A percentile compares a stretch with the other conserved stretches of the same genome.
Conservation (phyloP, 805 yeast genomes). For the Phaffomyces antillensis region DNA sequence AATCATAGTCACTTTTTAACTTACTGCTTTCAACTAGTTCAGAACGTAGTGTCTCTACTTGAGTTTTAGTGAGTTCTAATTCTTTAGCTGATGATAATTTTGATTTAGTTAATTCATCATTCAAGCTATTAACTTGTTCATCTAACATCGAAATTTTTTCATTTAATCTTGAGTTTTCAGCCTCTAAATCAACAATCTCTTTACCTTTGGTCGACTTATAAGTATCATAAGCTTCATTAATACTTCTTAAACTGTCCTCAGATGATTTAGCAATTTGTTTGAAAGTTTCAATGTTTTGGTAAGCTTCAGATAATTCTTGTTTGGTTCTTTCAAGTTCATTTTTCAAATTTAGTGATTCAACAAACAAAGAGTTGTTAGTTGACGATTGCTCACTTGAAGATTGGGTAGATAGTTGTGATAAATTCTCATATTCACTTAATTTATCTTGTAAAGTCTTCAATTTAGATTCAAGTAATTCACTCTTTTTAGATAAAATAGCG, state of each 20-base stretch:
- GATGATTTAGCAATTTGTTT: constrained; percentile 57
- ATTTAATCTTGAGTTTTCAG: constrained; percentile 17
- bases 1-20: constrained; percentile 25
- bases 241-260: constrained; percentile 52
- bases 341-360: constrained; percentile 26
- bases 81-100: constrained; percentile 21
- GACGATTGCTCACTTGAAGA: constrained; percentile 11
- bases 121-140: constrained; percentile 24
- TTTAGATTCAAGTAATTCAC: constrained; percentile 27
- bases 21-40: constrained; percentile 20
- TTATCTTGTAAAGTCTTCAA: constrained; percentile 24
- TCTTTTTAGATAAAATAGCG: constrained; percentile 33
- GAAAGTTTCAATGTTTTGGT: constrained; percentile 52
- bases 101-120: constrained; percentile 25
- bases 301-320: constrained; percentile 49
- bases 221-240: constrained; percentile 48
- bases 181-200: constrained; percentile 12
- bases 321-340: constrained; percentile 40
- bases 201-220: constrained; percentile 26
- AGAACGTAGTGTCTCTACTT: constrained; percentile 13
- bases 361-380: constrained; percentile 16
- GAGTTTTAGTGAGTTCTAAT: constrained; percentile 11
- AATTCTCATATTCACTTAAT: constrained; percentile 24
- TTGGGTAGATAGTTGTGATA: constrained; percentile 7
- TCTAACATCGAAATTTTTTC: constrained; percentile 24